These are phyloP conservation scores for Fusarium acutatum DNA, from an alignment of 2,329 filamentous ascomycete genomes.

Conservation along the genomic window DNA sequence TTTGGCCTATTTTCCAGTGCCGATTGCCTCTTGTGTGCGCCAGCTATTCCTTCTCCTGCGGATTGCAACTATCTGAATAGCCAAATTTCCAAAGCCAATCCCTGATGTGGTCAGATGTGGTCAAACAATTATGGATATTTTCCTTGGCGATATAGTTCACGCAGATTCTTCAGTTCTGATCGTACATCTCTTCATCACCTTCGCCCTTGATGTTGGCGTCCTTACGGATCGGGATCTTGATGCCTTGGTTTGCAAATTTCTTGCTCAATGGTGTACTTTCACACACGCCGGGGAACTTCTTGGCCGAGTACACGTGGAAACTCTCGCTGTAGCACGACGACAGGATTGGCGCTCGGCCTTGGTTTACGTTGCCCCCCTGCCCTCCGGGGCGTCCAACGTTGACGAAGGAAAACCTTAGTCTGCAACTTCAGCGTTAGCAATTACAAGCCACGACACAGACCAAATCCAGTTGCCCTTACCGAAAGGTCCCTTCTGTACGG, in stretches of 20 bases:
- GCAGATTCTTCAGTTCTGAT: constrained; percentile 30
- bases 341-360: constrained; percentile 80
- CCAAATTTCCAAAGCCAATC: neutral
- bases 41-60: neutral
- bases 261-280: constrained; percentile 93
- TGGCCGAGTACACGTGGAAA: constrained; percentile 95
- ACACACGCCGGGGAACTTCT: constrained; percentile 98
- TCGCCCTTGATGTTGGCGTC: constrained; percentile 70
- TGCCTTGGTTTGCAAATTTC: constrained; percentile 90
- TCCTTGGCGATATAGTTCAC: neutral
- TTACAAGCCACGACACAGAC: neutral
- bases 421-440: constrained; percentile 44
- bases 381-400: constrained; percentile 72
- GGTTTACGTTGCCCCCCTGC: constrained; percentile 66
- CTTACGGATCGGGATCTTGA: constrained; percentile 96
- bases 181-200: constrained; percentile 59
- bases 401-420: constrained; percentile 78
- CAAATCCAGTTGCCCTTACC: constrained; percentile 61
- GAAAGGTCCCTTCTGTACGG: constrained; percentile 88
- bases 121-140: neutral
- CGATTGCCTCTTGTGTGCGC: neutral
- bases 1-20: neutral
- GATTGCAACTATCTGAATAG: constrained; percentile 1
- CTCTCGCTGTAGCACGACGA: constrained; percentile 86
- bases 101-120: neutral